Base-by-base conservation (phyloP, 2,329 filamentous ascomycete species). In the Leptographium procerum region DNA sequence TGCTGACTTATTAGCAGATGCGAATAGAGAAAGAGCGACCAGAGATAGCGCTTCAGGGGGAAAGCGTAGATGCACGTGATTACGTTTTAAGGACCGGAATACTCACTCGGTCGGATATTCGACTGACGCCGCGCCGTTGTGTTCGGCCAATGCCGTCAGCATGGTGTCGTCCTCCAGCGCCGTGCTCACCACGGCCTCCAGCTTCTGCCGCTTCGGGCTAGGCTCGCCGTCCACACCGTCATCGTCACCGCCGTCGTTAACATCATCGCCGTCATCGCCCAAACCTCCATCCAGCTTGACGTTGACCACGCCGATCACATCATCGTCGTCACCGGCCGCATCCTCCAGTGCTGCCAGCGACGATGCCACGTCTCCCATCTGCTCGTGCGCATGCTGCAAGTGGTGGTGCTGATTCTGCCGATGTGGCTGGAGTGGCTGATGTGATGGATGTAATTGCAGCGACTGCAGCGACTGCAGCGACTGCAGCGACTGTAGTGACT, bases 161-260 rank as follows among this genome's bases (percentile, higher is more conserved):
- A 80, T 73, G 6, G 75, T 75, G 58, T 78, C 76, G 59, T 80
- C 77, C 31, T 78, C 75, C 16, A 77, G 64, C 0, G 68, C 62
- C 10, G 68, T 65, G 19, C 72, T 69, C 16, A 71, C 69, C 13
- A 65, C 66, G 4, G 68, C 67, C 14, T 72, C 70, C 6, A 77
- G 61, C 34, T 72, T 69, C 45, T 66, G 71, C 11, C 76, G 71
- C 61, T 78, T 80, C 4, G 70, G 65, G 64, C 19, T 71, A 74
- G 56, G 72, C 69, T 4, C 34, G 14, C 26, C 52, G 2, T 64
- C 62, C 14, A 64, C 64, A 26, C 52, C 62, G 22, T 68, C 67
- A 43, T 64, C 43, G 7, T 69, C 68, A 14, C 26, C 24, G 11
- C 6, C 50, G 2, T 52, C 50, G 8, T 29, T 22, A 13, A 10